Percentiles rank a stretch among this genome's conserved stretches.
phyloP scores from a whole-genome alignment of 1,284 basidiomycete species.

The Grifola frondosa region DNA sequence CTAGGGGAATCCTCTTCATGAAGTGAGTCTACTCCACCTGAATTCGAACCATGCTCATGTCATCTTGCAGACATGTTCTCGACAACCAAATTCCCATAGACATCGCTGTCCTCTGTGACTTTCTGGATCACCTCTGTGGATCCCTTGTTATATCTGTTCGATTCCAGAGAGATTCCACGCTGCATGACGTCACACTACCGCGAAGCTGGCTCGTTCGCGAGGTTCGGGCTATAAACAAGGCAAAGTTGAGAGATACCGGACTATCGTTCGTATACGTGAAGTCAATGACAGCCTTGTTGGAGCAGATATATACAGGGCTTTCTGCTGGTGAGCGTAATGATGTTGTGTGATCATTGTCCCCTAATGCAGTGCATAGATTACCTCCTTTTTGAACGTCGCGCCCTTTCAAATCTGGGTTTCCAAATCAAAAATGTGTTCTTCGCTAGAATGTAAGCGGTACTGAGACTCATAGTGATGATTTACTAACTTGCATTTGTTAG shows the following conservation, averaged over 20 bases:
- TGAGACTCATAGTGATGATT: not conserved
- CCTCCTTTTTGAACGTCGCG: conserved; percentile 31
- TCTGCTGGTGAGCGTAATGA: conserved; percentile 18
- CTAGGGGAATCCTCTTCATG: conserved; percentile 31
- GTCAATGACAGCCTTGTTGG: conserved; percentile 29
- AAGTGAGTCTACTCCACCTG: conserved; percentile 9
- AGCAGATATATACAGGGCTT: conserved; percentile 32
- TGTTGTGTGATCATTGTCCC: not conserved
- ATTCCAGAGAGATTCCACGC: conserved; percentile 17
- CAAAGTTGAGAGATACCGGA: conserved; percentile 4
- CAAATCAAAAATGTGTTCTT: conserved; percentile 36
- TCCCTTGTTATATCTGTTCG: conserved; percentile 37
- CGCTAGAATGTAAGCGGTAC: conserved; percentile 38
- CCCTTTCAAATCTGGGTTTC: conserved; percentile 16
- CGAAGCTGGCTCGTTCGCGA: conserved; percentile 44
- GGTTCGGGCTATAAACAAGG: conserved; percentile 2
- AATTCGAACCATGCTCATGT: not conserved
- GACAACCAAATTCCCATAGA: conserved; percentile 34
- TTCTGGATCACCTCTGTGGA: conserved; percentile 43
- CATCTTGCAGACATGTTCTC: conserved; percentile 40
- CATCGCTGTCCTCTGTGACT: conserved; percentile 44
- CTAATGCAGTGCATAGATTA: conserved; percentile 19
- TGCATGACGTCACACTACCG: conserved; percentile 48
- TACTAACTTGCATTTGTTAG: conserved; percentile 29
- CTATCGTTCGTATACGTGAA: conserved; percentile 21